These are phyloP conservation scores for Postia placenta DNA, from an alignment of 768 basidiomycete genomes.

Conservation along the genomic window DNA sequence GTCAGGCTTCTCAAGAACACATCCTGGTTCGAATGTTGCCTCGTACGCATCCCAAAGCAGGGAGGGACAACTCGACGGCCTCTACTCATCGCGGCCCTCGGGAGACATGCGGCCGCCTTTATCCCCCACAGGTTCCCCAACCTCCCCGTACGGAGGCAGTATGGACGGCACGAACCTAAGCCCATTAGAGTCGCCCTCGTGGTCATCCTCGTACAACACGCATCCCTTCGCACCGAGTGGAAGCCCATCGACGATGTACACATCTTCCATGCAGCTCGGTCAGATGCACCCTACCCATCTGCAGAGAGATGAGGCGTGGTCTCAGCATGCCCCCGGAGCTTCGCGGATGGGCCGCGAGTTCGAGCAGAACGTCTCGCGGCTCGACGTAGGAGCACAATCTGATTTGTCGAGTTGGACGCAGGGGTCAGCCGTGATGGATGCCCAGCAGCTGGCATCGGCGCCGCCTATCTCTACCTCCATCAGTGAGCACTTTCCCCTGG, in stretches of 20 bases:
- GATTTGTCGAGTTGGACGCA: conserved; percentile 13
- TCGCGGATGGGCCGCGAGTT: not conserved
- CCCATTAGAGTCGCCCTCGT: not conserved
- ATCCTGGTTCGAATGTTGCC: conserved; percentile 6
- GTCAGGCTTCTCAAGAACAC: conserved; percentile 11
- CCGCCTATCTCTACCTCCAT: conserved; percentile 15
- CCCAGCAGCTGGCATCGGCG: conserved; percentile 17
- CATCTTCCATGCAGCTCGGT: not conserved
- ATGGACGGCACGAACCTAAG: not conserved
- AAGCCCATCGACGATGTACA: not conserved
- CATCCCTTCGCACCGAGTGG: not conserved
- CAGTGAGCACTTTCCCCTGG: conserved; percentile 15
- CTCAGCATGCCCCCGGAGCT: not conserved
- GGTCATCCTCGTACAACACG: not conserved
- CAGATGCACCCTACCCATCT: not conserved
- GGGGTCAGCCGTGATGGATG: conserved; percentile 10
- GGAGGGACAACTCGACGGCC: conserved; percentile 5
- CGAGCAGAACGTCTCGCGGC: not conserved
- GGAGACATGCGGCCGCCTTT: not conserved
- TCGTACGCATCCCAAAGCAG: conserved; percentile 11
- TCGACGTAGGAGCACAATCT: conserved; percentile 2
- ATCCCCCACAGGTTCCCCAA: conserved; percentile 2
- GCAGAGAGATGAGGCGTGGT: conserved; percentile 3
- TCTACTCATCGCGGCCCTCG: not conserved
- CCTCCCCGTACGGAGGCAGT: not conserved